Evolutionary conservation across 768 basidiomycete genomes (phyloP), one percentile per base, ranked within the genome.

Genomic region (Podaxis rugospora): DNA sequence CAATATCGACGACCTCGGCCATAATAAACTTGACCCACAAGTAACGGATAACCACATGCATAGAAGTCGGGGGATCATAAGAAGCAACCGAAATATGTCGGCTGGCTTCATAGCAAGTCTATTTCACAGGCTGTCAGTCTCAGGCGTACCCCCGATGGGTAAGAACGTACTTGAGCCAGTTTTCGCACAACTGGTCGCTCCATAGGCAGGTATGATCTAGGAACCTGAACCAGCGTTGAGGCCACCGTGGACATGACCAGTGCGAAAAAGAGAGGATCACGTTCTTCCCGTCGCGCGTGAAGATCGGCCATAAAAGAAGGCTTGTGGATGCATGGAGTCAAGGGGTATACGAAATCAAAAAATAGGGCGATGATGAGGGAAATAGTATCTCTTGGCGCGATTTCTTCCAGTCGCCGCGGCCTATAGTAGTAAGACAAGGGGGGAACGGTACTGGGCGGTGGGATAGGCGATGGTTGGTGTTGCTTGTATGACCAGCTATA

Each of bases 221-320:
- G 94, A 4, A 95, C 85, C 73, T 95, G 94, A 3, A 93, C 90
- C 10, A 95, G 78, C 0, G 94, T 95, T 14, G 88, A 88, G 3
- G 93, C 91, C 16, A 95, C 84, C 9, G 92, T 92, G 13, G 88
- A 90, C 87, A 95, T 90, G 64, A 97, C 90, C 28, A 96, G 76
- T 4, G 93, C 88, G 67, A 92, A 95, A 78, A 95, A 96, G 40
- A 95, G 83, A 27, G 93, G 92, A 67, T 95, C 91, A 18, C 85
- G 83, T 69, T 95, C 92, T 74, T 95, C 94, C 61, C 92, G 75
- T 46, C 83, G 84, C 0, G 85, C 78, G 64, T 88, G 85, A 32
- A 97, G 78, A 74, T 94, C 94, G n/a, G 90, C 88, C 85, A 93
- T 88, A 71, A 95, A 95, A 1, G 90, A 91, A 27, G 92, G 92